phyloP scores from a whole-genome alignment of 108 stramenopile genomes.

The Tribonema minus region DNA sequence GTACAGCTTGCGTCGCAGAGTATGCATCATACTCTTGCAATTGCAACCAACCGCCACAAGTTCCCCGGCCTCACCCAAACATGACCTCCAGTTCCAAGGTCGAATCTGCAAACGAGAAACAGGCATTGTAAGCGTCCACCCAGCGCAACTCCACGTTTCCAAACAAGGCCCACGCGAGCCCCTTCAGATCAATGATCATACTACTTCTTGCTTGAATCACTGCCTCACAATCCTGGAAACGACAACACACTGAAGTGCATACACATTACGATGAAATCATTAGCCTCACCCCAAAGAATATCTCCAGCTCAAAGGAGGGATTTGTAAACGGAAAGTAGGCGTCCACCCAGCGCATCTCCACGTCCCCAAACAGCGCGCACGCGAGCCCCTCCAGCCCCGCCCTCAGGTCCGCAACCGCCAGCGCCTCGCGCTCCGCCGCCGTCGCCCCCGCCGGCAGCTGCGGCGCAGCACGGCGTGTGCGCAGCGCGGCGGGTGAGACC shows the following conservation, averaged over 20 bases:
- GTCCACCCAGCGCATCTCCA: constrained; percentile 71
- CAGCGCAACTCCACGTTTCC: constrained; percentile 74
- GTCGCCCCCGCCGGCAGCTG: no score
- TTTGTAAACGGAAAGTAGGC: constrained; percentile 92
- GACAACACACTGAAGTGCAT: no score
- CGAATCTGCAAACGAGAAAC: constrained; percentile 93
- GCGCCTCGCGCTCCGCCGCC: constrained; percentile 43
- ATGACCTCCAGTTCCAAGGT: constrained; percentile 86
- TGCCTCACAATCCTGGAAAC: no score
- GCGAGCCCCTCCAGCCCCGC: constrained; percentile 72
- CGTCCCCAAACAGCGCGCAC: constrained; percentile 72
- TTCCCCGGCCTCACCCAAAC: no score
- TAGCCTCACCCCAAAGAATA: constrained; percentile 64
- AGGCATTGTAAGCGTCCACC: constrained; percentile 73
- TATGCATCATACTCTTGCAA: no score
- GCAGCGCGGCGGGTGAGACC: no score
- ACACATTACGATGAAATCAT: no score
- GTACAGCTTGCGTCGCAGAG: no score
- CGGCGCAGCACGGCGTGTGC: no score
- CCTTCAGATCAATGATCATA: constrained; percentile 70
- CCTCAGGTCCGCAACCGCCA: constrained; percentile 65
- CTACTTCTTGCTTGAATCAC: no score
- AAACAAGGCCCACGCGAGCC: constrained; percentile 72
- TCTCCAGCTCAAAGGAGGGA: constrained; percentile 86
- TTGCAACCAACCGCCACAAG: no score